Percentiles rank a stretch among this genome's conserved stretches.
Conservation (phyloP, 1,284 basidiomycete species). For the Irpex sp. region DNA sequence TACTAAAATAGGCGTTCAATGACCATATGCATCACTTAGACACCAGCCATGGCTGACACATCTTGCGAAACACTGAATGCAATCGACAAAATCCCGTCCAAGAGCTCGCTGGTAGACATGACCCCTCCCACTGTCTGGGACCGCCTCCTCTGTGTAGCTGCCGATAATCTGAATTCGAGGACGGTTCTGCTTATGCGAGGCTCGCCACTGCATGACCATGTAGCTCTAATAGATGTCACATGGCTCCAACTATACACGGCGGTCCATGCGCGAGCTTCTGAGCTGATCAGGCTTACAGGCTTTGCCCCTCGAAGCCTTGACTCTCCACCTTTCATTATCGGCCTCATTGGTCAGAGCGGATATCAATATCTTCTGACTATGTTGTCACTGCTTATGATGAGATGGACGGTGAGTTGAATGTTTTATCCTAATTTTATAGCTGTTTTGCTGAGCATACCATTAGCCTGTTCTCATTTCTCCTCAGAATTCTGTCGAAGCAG, state of each 20-base stretch:
- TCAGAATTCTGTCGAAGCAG: slow-evolving; percentile 44
- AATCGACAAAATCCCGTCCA: too few relatives aligned
- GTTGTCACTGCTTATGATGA: background rate
- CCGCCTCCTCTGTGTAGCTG: background rate
- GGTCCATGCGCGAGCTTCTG: background rate
- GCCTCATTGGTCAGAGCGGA: background rate
- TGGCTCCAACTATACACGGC: background rate
- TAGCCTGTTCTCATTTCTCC: slow-evolving; percentile 42
- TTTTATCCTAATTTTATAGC: background rate
- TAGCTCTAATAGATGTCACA: background rate
- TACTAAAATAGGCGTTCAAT: too few relatives aligned
- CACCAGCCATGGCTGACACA: too few relatives aligned
- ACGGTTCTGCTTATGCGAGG: background rate
- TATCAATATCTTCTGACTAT: background rate
- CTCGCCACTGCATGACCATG: background rate
- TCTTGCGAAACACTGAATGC: too few relatives aligned
- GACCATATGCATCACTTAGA: too few relatives aligned
- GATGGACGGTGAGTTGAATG: slow-evolving; percentile 1
- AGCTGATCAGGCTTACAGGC: background rate
- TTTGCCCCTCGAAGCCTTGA: background rate
- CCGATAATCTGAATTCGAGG: background rate
- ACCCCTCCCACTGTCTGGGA: background rate
- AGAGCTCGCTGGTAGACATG: background rate
- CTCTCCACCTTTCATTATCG: background rate
- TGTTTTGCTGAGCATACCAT: background rate